Base-by-base conservation (phyloP, 2,329 filamentous ascomycete species). In the Ampelomyces quisqualis region DNA sequence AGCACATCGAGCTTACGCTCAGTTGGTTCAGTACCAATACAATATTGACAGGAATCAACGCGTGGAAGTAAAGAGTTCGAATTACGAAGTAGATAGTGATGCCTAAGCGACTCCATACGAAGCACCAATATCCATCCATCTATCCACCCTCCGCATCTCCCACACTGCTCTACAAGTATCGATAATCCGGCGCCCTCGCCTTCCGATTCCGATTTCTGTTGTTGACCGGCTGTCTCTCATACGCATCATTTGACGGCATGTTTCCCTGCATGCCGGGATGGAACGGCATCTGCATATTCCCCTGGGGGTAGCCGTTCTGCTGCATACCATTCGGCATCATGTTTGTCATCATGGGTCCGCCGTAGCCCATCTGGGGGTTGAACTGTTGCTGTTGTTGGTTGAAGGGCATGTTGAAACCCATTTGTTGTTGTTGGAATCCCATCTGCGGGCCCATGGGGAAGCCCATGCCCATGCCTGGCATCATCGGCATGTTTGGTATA, bases 141-240 rank as follows among this genome's bases (percentile, higher is more conserved):
- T n/a, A n/a, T n/a, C n/a, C n/a, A n/a, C n/a, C n/a, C n/a, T 3
- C 26, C n/a, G 5, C 26, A 28, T 5, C 13, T 3, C 19, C 9
- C 13, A 18, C 2, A 4, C 34, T 13, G 38, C 17, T 17, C 19
- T 38, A 53, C 5, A 57, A 24, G 23, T 58, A 57, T 14, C 54
- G 35, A 20, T 46, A 97, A 71, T 98, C 93, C 65, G 88, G 93
- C 8, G 90, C 90, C 40, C 93, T 80, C 39, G 88, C 82, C 57
- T 88, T 78, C 51, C 85, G 81, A 58, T 89, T 84, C 58, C 86
- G 81, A 61, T 90, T 88, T 68, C 93, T 82, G 64, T 95, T 88
- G 64, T 98, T 98, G 48, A 97, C 88, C 0, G 93, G 93, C 68
- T 95, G 91, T 43, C 93, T 81, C 67, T 97, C 94, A 71, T 98